Base-by-base conservation (phyloP, 495 filamentous ascomycete species). In the Cudoniella acicularis region DNA sequence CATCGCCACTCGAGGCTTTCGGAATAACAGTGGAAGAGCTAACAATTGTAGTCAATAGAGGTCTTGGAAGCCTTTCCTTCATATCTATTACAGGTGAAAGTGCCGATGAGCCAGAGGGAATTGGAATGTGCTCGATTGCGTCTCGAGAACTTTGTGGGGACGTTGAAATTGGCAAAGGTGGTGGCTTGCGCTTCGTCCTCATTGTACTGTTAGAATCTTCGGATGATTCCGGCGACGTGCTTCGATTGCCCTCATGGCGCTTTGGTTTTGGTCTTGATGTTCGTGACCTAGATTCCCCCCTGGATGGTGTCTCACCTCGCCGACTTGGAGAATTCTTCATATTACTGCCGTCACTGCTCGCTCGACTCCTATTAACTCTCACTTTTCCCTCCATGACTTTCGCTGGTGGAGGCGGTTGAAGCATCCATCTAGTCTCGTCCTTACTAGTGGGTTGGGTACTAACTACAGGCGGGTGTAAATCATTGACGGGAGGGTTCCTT, bases 351-450 rank as follows among this genome's bases (percentile, higher is more conserved):
- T 71, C 69, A 49, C 76, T 82, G 1, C 66, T 72, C 56, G 78
- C 83, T 45, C 75, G 70, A 60, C 75, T 85, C 49, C 82, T 71
- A 61, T 78, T 78, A 16, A 84, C 77, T 25, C 72, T 72, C 56
- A 81, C 81, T 68, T 92, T 93, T 58, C 91, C 90, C 63, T 85
- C 87, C 92, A 96, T 96, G 49, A 96, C 74, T 64, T 83, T 88
- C 17, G 91, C 89, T 50, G 81, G 81, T 40, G 92, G 92, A 2
- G 91, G 91, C 1, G 91, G 92, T 70, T 93, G 89, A 27, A 96
- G 75, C 90, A 96, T 94, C 92, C 92, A 96, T 64, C 75, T 74
- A n/a, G 84, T 85, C 53, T 87, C 88, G 22, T 83, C 83, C 51
- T 77, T 79, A 67, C 85, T 82, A 17, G 77, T 72, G 6, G 89